Percentiles rank a stretch among this genome's conserved stretches.
Evolutionary conservation across 75 land plant species (phyloP).

Genomic region (Larix kaempferi): DNA sequence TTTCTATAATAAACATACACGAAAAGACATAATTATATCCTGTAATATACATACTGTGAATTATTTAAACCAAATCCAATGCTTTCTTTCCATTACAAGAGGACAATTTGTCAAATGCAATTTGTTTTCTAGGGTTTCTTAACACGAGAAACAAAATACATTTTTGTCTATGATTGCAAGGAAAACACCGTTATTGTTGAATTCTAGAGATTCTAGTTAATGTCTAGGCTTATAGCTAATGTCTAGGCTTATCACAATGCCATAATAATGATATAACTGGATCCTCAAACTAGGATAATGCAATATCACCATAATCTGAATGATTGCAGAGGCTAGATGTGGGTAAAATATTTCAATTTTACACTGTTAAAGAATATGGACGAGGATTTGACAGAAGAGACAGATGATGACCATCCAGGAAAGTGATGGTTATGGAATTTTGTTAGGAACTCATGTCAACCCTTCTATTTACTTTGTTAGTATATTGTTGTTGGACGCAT

Average conservation of each 20-base stretch:
- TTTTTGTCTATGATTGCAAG: slow-evolving; percentile 37
- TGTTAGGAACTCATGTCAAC: no score
- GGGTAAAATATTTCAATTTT: slow-evolving; percentile 70
- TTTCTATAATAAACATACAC: no score
- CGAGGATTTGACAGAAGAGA: slow-evolving; percentile 93
- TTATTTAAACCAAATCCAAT: no score
- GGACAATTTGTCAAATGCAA: no score
- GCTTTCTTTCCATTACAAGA: no score
- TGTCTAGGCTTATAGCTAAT: no score
- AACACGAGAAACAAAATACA: neutral
- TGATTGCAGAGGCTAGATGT: slow-evolving; percentile 63
- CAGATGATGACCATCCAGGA: slow-evolving; percentile 53
- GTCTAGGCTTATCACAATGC: slow-evolving; percentile 98
- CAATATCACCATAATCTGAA: slow-evolving; percentile 79
- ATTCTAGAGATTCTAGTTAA: slow-evolving; percentile 80
- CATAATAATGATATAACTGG: slow-evolving; percentile 70
- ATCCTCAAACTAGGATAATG: slow-evolving; percentile 68
- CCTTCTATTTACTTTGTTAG: no score
- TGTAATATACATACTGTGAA: no score
- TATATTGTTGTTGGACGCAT: no score
- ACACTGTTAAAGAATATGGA: slow-evolving; percentile 88
- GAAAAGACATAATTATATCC: no score
- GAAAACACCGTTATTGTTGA: slow-evolving; percentile 82
- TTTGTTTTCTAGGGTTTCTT: neutral
- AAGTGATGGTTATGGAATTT: slow-evolving; percentile 80